These are phyloP conservation scores for Xylaria nigripes DNA, from an alignment of 495 filamentous ascomycete species.

Conservation along the genomic window DNA sequence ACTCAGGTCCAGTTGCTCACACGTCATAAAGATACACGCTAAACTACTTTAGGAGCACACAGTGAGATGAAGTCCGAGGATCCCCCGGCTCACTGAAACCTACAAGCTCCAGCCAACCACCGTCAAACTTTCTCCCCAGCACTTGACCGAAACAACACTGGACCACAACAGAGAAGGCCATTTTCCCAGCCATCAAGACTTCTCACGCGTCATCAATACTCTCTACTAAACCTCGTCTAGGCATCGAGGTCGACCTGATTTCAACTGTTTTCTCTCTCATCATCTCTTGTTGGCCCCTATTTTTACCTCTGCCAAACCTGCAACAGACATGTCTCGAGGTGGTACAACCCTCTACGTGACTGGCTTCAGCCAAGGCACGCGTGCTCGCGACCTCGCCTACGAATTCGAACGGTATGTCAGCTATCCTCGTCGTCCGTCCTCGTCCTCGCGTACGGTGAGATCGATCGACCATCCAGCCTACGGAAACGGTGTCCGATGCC, in stretches of 20 bases:
- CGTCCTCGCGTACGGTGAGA: conserved; percentile 26
- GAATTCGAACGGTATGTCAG: conserved; percentile 77
- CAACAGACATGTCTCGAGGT: conserved; percentile 70
- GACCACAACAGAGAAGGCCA: conserved; percentile 1
- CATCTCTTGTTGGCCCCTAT: conserved; percentile 10
- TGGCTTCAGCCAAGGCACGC: conserved; percentile 97
- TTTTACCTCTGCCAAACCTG: conserved; percentile 8
- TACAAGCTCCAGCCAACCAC: conserved; percentile 6
- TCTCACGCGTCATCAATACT: conserved; percentile 6
- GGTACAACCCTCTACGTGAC: conserved; percentile 92
- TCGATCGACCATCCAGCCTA: conserved; percentile 13
- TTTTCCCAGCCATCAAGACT: conserved; percentile 1
- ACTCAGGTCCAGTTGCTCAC: neutral
- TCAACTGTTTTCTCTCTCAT: conserved; percentile 10
- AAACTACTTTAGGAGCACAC: neutral
- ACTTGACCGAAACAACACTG: conserved; percentile 11
- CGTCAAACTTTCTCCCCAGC: conserved; percentile 8
- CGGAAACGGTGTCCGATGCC: conserved; percentile 23
- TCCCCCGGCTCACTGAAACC: conserved; percentile 3
- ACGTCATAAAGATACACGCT: neutral
- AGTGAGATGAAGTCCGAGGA: neutral
- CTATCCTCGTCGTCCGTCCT: conserved; percentile 32
- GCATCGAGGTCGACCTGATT: conserved; percentile 16
- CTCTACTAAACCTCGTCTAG: conserved; percentile 6
- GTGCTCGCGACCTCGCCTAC: conserved; percentile 99